These are phyloP conservation scores for Chenopodium quinoa DNA, from an alignment of 148 eudicot genomes.

Conservation along the genomic window DNA sequence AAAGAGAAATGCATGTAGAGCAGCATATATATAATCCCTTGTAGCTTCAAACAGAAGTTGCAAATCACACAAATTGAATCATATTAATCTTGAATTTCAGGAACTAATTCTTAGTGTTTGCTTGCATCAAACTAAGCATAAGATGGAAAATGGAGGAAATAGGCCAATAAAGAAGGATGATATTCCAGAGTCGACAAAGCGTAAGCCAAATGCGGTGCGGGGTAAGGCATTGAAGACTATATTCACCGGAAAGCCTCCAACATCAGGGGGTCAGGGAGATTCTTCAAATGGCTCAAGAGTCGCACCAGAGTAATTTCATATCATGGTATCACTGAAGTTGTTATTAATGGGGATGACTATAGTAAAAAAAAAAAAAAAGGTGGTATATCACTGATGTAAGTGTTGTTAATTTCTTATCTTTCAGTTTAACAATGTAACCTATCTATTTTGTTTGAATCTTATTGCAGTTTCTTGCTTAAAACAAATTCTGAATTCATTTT, in stretches of 20 bases:
- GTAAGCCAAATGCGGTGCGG: conserved; percentile 7
- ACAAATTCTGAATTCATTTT: background rate
- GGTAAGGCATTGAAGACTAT: conserved; percentile 1
- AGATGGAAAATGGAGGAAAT: conserved; percentile 3
- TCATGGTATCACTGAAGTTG: background rate
- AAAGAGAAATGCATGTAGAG: background rate
- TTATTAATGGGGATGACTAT: background rate
- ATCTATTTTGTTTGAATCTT: background rate
- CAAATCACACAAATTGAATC: background rate
- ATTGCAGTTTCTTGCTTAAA: background rate
- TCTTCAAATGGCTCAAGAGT: conserved; percentile 6
- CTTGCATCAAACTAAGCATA: background rate
- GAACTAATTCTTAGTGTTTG: background rate
- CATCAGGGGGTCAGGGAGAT: conserved; percentile 12
- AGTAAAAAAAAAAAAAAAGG: no score
- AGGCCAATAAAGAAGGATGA: conserved; percentile 10
- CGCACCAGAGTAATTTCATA: conserved; percentile 6
- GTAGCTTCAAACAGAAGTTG: background rate
- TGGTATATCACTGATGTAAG: background rate
- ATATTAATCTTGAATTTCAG: background rate
- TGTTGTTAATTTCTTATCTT: background rate
- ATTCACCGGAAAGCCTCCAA: conserved; percentile 11
- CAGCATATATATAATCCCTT: background rate
- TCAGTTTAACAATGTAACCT: background rate
- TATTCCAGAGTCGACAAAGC: conserved; percentile 9